Conservation (phyloP, 176 grass and related monocot genomes). For the Zea luxurians region DNA sequence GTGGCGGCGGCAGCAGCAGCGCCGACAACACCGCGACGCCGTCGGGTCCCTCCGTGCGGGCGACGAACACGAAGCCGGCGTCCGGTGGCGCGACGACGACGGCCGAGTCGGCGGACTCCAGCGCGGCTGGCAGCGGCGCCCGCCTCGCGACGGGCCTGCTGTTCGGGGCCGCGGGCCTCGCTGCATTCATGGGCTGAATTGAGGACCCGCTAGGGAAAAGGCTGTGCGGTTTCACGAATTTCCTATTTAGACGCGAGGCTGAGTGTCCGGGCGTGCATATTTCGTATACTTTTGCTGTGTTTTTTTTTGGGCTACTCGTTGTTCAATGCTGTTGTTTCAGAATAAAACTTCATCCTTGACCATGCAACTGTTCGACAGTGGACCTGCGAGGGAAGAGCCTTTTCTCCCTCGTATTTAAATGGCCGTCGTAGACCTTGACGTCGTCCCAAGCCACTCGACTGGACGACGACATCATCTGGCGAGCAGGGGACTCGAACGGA, state of each 20-base stretch:
- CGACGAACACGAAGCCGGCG: constrained; percentile 1
- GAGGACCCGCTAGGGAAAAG: constrained; percentile 36
- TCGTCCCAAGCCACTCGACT: too few relatives aligned
- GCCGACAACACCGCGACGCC: not conserved
- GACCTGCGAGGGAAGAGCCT: too few relatives aligned
- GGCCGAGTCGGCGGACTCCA: not conserved
- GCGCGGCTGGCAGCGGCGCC: constrained; percentile 23
- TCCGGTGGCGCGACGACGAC: not conserved
- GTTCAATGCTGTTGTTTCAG: too few relatives aligned
- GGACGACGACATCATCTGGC: too few relatives aligned
- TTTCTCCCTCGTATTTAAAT: too few relatives aligned
- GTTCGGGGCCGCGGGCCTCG: constrained; percentile 15
- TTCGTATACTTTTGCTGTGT: too few relatives aligned
- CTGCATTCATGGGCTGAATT: constrained; percentile 36
- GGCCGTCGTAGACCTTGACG: too few relatives aligned
- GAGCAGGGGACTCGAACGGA: too few relatives aligned
- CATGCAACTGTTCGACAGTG: too few relatives aligned
- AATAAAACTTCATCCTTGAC: too few relatives aligned
- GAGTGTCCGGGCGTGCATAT: too few relatives aligned
- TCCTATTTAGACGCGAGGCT: not conserved
- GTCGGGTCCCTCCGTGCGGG: not conserved
- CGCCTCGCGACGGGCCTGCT: constrained; percentile 18
- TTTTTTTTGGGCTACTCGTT: too few relatives aligned
- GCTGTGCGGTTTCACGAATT: constrained; percentile 29
- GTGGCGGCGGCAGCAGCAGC: not conserved